Percentiles rank a stretch among this genome's conserved stretches.
Conservation (phyloP, 805 yeast species). For the Yarrowia divulgata region DNA sequence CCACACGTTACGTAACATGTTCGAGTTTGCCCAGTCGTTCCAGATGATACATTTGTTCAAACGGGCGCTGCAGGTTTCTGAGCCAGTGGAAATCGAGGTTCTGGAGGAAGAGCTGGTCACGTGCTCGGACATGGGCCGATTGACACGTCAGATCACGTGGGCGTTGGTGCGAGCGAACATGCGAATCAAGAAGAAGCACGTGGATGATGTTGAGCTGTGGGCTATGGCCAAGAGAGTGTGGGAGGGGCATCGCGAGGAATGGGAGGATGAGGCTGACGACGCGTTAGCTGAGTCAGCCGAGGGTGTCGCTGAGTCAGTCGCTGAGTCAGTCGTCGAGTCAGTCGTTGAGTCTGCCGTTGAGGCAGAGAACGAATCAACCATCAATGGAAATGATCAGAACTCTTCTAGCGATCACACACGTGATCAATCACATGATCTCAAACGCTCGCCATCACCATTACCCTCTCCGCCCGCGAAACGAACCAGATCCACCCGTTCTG, state of each 20-base stretch:
- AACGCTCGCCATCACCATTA: background rate
- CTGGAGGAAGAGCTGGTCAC: constrained; percentile 35
- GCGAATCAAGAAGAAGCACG: constrained; percentile 11
- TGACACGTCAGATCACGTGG: constrained; percentile 27
- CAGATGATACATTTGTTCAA: constrained; percentile 24
- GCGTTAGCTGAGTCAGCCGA: too few species aligned
- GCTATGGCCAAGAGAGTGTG: background rate
- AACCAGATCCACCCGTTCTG: constrained; percentile 18
- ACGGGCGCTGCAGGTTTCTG: constrained; percentile 12
- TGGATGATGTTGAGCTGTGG: constrained; percentile 30
- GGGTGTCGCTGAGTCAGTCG: too few species aligned
- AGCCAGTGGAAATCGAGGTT: constrained; percentile 30
- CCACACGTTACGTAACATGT: background rate
- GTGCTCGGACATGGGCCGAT: background rate
- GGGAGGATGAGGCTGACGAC: background rate
- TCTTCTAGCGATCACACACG: background rate
- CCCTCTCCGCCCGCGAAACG: constrained; percentile 17
- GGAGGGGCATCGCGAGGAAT: constrained; percentile 15
- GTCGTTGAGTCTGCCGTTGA: too few species aligned
- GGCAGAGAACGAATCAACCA: background rate
- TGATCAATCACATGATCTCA: background rate
- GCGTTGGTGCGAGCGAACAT: background rate
- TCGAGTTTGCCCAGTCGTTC: constrained; percentile 16
- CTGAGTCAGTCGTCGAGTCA: too few species aligned
- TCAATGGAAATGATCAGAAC: background rate